Evolutionary conservation across 345 rosid species (phyloP).

Genomic region (Punica granatum): DNA sequence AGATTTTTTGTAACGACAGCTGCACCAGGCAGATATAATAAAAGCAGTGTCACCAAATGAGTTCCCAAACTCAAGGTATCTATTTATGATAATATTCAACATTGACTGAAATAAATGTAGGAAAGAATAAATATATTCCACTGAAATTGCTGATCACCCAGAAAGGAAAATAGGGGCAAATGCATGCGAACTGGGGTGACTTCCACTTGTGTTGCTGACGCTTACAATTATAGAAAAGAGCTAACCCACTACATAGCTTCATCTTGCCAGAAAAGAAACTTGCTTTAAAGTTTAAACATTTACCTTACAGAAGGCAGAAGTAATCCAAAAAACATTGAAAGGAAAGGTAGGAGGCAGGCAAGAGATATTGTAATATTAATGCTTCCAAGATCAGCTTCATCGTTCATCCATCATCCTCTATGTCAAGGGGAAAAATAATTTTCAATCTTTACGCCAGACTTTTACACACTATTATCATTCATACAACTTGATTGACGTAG

Average conservation of each 20-base stretch:
- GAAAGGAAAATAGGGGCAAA: neutral
- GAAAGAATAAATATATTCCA: neutral
- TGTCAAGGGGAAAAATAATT: neutral
- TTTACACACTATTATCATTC: neutral
- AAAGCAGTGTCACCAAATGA: neutral
- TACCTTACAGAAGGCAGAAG: no score
- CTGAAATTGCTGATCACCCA: neutral
- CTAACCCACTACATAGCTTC: neutral
- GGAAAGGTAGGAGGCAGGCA: no score
- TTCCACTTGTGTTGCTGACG: neutral
- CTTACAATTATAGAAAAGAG: neutral
- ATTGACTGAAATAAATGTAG: neutral
- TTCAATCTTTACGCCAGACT: neutral
- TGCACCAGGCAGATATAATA: slow-evolving; percentile 21
- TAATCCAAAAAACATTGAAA: no score
- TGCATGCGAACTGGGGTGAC: no score
- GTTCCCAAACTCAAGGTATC: neutral
- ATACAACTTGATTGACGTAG: neutral
- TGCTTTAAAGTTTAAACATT: neutral
- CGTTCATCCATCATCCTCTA: neutral
- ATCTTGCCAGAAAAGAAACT: slow-evolving; percentile 7
- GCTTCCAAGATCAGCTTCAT: neutral
- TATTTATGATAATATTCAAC: neutral
- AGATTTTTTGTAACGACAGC: slow-evolving; percentile 35
- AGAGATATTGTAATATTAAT: no score